Evolutionary conservation across 345 rosid species (phyloP).

Genomic region (Geranium rotundifolium): DNA sequence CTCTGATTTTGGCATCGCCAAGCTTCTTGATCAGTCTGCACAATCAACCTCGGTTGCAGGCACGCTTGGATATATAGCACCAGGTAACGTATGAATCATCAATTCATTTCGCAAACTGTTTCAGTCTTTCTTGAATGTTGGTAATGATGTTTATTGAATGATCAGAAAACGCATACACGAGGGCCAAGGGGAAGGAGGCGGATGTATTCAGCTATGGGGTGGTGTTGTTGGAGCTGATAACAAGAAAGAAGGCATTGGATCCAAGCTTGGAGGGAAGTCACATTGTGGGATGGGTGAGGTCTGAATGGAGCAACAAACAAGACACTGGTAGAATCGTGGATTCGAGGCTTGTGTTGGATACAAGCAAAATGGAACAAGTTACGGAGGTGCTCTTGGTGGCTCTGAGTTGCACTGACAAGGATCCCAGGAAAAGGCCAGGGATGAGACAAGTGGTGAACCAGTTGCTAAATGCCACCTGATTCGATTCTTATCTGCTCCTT

Average conservation of each 20-base stretch:
- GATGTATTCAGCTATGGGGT: constrained; percentile 69
- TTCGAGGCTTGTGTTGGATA: constrained; percentile 26
- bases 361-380: constrained; percentile 41
- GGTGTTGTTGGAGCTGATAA: constrained; percentile 52
- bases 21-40: constrained; percentile 46
- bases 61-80: constrained; percentile 72
- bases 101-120: no score
- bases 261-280: constrained; percentile 25
- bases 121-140: no score
- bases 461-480: constrained; percentile 26
- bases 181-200: constrained; percentile 39
- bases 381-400: constrained; percentile 33
- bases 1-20: constrained; percentile 76
- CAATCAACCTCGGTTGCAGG: constrained; percentile 39
- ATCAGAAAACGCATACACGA: constrained; percentile 59
- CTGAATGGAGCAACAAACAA: constrained; percentile 27
- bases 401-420: constrained; percentile 48
- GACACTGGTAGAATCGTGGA: constrained; percentile 33
- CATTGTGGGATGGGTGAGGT: constrained; percentile 42
- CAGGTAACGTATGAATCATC: no score
- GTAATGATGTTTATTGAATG: no score
- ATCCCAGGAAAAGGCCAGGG: constrained; percentile 45
- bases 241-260: constrained; percentile 42
- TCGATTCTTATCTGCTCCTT: no score
- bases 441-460: constrained; percentile 64